Conservation (phyloP, 768 basidiomycete genomes). For the Termitomyces sp. region DNA sequence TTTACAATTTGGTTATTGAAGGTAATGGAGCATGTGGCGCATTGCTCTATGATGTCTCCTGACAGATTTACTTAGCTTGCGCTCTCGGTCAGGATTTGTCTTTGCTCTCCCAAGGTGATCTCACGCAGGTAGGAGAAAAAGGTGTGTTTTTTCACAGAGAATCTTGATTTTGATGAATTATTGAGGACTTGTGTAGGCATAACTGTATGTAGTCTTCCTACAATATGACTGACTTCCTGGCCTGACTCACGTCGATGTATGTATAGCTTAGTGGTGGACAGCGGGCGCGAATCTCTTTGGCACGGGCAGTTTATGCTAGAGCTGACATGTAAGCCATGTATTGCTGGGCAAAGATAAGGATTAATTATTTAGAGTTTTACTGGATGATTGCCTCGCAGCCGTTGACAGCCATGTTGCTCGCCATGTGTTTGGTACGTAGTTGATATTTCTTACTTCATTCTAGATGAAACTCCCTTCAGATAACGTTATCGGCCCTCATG, state of each 20-base stretch:
- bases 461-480: conserved; percentile 34
- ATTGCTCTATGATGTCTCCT: not conserved
- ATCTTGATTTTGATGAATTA: not conserved
- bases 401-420: conserved; percentile 85
- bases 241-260: not conserved
- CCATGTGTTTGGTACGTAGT: conserved; percentile 66
- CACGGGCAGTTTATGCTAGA: conserved; percentile 85
- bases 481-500: conserved; percentile 80
- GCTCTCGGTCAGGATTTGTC: conserved; percentile 79
- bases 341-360: not conserved
- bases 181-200: conserved; percentile 32
- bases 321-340: conserved; percentile 66
- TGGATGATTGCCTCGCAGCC: conserved; percentile 88
- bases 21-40: conserved; percentile 30
- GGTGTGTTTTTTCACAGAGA: conserved; percentile 33
- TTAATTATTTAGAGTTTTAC: conserved; percentile 43
- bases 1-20: conserved; percentile 79
- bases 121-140: conserved; percentile 84
- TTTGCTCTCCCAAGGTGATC: conserved; percentile 74
- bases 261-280: conserved; percentile 75
- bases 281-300: conserved; percentile 76
- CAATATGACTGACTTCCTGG: not conserved
- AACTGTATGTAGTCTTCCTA: conserved; percentile 34
- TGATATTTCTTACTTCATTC: not conserved
- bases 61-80: conserved; percentile 48